phyloP scores from a whole-genome alignment of 768 basidiomycete genomes.

The Rhodotorula kratochvilovae region DNA sequence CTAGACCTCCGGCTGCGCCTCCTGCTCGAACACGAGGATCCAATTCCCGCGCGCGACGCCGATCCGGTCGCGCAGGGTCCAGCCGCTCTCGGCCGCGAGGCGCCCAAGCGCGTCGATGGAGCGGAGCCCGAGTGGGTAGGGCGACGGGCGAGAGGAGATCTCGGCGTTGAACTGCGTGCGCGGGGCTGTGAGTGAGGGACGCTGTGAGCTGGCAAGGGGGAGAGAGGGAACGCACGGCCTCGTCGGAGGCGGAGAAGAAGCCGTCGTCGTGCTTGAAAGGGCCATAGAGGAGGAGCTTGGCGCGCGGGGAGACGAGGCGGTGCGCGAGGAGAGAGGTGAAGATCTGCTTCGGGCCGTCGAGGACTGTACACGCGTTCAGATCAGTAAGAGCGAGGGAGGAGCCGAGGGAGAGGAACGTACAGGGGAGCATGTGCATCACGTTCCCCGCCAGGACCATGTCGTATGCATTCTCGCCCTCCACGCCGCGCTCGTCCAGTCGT shows the following conservation, averaged over 20 bases:
- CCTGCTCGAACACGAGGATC: constrained; percentile 13
- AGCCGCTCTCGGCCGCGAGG: constrained; percentile 7
- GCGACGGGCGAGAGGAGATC: constrained; percentile 13
- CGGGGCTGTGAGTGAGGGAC: background rate
- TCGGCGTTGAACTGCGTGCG: constrained; percentile 15
- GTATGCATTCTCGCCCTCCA: background rate
- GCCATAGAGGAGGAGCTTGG: constrained; percentile 15
- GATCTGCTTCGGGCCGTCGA: constrained; percentile 14
- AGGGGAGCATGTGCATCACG: constrained; percentile 34
- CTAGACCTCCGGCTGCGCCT: too few relatives aligned
- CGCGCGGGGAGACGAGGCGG: background rate
- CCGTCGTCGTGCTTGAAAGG: constrained; percentile 25
- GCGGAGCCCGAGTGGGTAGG: constrained; percentile 19
- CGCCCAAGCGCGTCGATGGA: constrained; percentile 20
- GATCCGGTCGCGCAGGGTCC: constrained; percentile 6
- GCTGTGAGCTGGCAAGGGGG: background rate
- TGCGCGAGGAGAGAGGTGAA: constrained; percentile 10
- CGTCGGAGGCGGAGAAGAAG: constrained; percentile 21
- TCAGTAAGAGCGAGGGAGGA: background rate
- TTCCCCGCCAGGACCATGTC: constrained; percentile 24
- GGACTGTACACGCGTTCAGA: background rate
- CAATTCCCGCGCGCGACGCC: constrained; percentile 25
- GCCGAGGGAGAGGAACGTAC: constrained; percentile 5
- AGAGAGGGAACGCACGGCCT: constrained; percentile 5
- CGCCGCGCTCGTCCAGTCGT: background rate